phyloP scores from a whole-genome alignment of 352 stramenopile genomes.

The Phytophthora syringae region DNA sequence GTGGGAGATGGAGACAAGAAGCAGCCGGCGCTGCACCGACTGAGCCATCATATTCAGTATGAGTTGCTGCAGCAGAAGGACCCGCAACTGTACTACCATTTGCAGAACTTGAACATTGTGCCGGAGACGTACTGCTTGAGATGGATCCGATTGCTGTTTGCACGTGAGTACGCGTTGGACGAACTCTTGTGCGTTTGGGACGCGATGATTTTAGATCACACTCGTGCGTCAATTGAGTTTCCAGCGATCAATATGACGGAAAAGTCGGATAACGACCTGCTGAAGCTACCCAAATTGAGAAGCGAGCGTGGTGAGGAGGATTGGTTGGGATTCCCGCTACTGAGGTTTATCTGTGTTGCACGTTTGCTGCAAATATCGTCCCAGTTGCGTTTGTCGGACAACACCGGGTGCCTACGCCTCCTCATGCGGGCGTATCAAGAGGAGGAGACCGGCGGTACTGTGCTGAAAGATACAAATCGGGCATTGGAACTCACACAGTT shows the following conservation, averaged over 20 bases:
- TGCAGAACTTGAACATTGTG: constrained; percentile 82
- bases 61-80: constrained; percentile 79
- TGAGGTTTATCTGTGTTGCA: constrained; percentile 76
- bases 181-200: constrained; percentile 74
- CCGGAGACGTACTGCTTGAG: constrained; percentile 85
- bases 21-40: constrained; percentile 58
- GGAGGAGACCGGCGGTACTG: constrained; percentile 11
- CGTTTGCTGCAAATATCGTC: constrained; percentile 64
- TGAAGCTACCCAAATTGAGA: constrained; percentile 43
- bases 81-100: constrained; percentile 81
- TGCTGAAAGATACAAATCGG: constrained; percentile 11
- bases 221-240: constrained; percentile 44
- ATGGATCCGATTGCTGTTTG: constrained; percentile 82
- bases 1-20: constrained; percentile 2
- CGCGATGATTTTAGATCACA: constrained; percentile 62
- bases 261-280: constrained; percentile 42
- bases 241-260: constrained; percentile 40
- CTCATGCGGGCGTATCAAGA: constrained; percentile 71
- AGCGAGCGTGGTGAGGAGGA: constrained; percentile 17
- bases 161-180: constrained; percentile 75
- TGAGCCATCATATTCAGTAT: constrained; percentile 81
- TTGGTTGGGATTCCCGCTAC: constrained; percentile 71
- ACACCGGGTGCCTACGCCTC: constrained; percentile 72
- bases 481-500: constrained; percentile 49
- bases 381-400: constrained; percentile 61